These are phyloP conservation scores for Capniomyces stellatus DNA, from an alignment of 371 early-diverging fungal genomes.

Conservation along the genomic window DNA sequence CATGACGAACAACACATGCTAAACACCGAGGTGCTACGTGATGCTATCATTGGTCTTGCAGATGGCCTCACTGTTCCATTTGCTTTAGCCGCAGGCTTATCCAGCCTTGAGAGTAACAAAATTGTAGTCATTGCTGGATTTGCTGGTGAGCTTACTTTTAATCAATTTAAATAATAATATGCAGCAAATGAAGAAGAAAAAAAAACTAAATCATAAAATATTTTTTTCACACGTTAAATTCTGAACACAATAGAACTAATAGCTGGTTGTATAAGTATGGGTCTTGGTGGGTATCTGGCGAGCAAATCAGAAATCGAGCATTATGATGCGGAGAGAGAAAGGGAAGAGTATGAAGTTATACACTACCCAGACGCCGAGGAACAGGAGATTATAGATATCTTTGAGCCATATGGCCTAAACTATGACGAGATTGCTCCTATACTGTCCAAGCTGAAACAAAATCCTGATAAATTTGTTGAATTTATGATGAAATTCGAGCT, in stretches of 20 bases:
- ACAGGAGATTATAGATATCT: slow-evolving; percentile 40
- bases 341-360: slow-evolving; percentile 37
- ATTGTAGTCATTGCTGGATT: slow-evolving; percentile 50
- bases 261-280: slow-evolving; percentile 45
- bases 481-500: slow-evolving; percentile 66
- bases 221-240: too few species aligned
- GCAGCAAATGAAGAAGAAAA: neutral
- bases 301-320: slow-evolving; percentile 47
- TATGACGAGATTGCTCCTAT: slow-evolving; percentile 35
- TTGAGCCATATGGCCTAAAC: slow-evolving; percentile 41
- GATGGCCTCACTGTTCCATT: slow-evolving; percentile 62
- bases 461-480: slow-evolving; percentile 43
- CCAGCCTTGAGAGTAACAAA: slow-evolving; percentile 32
- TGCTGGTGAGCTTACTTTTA: slow-evolving; percentile 14
- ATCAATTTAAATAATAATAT: slow-evolving; percentile 12
- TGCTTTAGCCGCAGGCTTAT: slow-evolving; percentile 52
- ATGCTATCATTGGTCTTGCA: slow-evolving; percentile 43
- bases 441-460: slow-evolving; percentile 30
- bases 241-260: slow-evolving; percentile 35
- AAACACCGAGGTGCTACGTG: slow-evolving; percentile 42
- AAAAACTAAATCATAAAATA: neutral
- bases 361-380: slow-evolving; percentile 41
- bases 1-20: slow-evolving; percentile 44
- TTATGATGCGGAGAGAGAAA: slow-evolving; percentile 36
- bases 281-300: slow-evolving; percentile 48